Percentiles rank a stretch among this genome's conserved stretches.
phyloP scores from a whole-genome alignment of 495 filamentous ascomycete genomes.

The Penicillium malachiteum region DNA sequence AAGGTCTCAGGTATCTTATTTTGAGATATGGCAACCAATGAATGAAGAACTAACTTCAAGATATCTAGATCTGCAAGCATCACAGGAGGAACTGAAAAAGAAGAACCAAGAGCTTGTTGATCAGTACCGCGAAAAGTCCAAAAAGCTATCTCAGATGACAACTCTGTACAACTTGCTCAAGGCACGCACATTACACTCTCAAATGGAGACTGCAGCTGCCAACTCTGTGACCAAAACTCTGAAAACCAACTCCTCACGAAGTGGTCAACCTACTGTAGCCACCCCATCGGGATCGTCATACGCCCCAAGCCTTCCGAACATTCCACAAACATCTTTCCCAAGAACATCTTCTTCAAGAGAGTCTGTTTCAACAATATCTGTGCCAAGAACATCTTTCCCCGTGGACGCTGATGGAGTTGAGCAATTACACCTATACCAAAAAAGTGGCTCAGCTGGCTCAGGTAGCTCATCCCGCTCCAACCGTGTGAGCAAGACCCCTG shows the following conservation, averaged over 20 bases:
- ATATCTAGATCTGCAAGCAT: slow-evolving; percentile 58
- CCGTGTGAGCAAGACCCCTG: slow-evolving; percentile 10
- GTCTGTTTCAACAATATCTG: slow-evolving; percentile 3
- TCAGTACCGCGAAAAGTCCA: slow-evolving; percentile 69
- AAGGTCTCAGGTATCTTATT: slow-evolving; percentile 52
- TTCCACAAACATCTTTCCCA: slow-evolving; percentile 14
- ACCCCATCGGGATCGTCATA: slow-evolving; percentile 5
- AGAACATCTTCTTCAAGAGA: slow-evolving; percentile 19
- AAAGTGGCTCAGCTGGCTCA: slow-evolving; percentile 51
- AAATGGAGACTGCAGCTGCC: slow-evolving; percentile 68
- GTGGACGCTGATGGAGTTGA: slow-evolving; percentile 40
- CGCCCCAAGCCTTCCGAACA: neutral
- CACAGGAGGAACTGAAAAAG: slow-evolving; percentile 64
- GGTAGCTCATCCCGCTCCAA: slow-evolving; percentile 3
- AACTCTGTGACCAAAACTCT: slow-evolving; percentile 63
- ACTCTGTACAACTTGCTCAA: slow-evolving; percentile 85
- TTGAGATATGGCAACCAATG: neutral
- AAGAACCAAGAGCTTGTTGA: slow-evolving; percentile 76
- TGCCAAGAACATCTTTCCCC: slow-evolving; percentile 31
- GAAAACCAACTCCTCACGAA: slow-evolving; percentile 32
- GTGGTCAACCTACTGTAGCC: neutral
- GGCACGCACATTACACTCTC: slow-evolving; percentile 64
- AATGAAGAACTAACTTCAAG: neutral
- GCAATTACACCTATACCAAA: slow-evolving; percentile 44
- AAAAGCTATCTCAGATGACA: slow-evolving; percentile 73